phyloP scores from a whole-genome alignment of 2,329 filamentous ascomycete species.

The Colletotrichum incanum region DNA sequence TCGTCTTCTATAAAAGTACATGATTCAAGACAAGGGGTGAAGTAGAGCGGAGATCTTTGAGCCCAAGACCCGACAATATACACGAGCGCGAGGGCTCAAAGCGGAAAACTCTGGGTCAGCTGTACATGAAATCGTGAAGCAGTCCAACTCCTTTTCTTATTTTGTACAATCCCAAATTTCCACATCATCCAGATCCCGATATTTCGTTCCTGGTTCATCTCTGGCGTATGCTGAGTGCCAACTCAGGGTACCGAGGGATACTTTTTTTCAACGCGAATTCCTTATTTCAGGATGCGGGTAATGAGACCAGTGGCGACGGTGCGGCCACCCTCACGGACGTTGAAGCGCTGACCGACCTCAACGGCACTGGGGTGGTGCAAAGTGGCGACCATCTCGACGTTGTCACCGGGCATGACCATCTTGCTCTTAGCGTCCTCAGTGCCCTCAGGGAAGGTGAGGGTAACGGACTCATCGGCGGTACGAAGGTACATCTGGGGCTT shows the following conservation, averaged over 20 bases:
- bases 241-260: constrained; percentile 26
- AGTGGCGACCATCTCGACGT: constrained; percentile 95
- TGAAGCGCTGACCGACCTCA: constrained; percentile 95
- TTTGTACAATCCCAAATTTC: constrained; percentile 42
- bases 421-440: constrained; percentile 79
- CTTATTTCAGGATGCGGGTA: constrained; percentile 78
- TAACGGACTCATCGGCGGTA: constrained; percentile 86
- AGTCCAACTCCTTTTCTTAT: constrained; percentile 42
- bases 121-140: constrained; percentile 47
- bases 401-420: constrained; percentile 98
- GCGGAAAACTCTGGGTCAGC: constrained; percentile 42
- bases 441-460: constrained; percentile 89
- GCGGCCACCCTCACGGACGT: constrained; percentile 96
- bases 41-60: constrained; percentile 60
- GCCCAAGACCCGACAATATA: constrained; percentile 54
- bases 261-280: constrained; percentile 22
- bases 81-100: constrained; percentile 50
- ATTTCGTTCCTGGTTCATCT: constrained; percentile 23
- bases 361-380: constrained; percentile 89
- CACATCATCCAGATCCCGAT: constrained; percentile 17
- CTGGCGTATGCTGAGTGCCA: constrained; percentile 32
- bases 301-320: constrained; percentile 89
- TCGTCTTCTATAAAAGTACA: constrained; percentile 54
- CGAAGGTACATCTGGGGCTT: constrained; percentile 96
- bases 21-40: constrained; percentile 56